These are phyloP conservation scores for Rhynchospora breviuscula DNA, from an alignment of 176 grass and related monocot genomes.

Conservation along the genomic window DNA sequence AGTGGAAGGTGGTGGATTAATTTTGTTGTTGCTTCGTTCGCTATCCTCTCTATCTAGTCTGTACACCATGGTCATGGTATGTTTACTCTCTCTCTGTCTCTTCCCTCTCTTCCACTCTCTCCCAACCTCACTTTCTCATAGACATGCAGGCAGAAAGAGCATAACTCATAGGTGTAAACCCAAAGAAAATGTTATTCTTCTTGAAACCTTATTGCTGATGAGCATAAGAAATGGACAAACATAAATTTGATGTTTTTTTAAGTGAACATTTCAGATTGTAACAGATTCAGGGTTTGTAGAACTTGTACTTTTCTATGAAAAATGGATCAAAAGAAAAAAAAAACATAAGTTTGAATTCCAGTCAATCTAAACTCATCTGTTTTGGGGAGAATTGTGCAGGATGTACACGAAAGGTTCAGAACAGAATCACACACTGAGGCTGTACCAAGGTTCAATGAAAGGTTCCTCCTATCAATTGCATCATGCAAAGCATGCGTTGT, in stretches of 20 bases:
- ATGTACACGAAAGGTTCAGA: conserved; percentile 95
- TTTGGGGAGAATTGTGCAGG: conserved; percentile 34
- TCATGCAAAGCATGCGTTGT: conserved; percentile 87
- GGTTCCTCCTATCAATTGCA: conserved; percentile 83
- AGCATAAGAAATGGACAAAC: neutral
- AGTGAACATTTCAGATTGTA: no score
- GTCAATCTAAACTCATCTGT: neutral
- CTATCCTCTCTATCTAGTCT: conserved; percentile 86
- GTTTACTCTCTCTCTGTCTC: conserved; percentile 13
- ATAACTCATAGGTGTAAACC: neutral
- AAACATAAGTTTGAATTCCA: neutral
- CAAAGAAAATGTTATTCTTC: conserved; percentile 2
- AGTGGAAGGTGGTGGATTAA: conserved; percentile 80
- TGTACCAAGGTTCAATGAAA: conserved; percentile 72
- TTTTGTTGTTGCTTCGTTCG: conserved; percentile 71
- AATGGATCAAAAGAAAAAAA: neutral
- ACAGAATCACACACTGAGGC: conserved; percentile 84
- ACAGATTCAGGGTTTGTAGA: no score
- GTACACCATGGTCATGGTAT: conserved; percentile 95
- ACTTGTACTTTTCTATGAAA: no score
- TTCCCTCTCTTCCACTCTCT: neutral
- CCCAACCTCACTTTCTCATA: neutral
- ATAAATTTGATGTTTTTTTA: neutral
- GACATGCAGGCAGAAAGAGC: neutral
- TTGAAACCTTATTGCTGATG: neutral